These are phyloP conservation scores for Rhizopogon vulgaris DNA, from an alignment of 768 basidiomycete genomes.

Conservation along the genomic window DNA sequence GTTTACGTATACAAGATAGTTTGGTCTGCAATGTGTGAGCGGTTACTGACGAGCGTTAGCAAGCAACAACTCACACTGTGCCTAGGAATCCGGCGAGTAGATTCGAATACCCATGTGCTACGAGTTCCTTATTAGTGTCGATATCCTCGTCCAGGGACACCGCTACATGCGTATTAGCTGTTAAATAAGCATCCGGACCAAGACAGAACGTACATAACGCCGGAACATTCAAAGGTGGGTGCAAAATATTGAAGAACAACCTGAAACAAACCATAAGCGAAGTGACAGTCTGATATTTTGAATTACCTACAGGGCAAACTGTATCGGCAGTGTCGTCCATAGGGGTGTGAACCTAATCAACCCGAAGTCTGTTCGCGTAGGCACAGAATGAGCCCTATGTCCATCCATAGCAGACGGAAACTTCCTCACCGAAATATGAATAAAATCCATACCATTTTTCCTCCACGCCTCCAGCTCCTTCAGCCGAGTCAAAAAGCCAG, in stretches of 20 bases:
- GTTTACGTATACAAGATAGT: slow-evolving; percentile 87
- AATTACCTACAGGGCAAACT: slow-evolving; percentile 75
- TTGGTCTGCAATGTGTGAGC: slow-evolving; percentile 44
- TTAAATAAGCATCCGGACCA: not conserved
- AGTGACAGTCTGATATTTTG: slow-evolving; percentile 20
- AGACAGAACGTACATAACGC: slow-evolving; percentile 54
- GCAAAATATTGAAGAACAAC: slow-evolving; percentile 78
- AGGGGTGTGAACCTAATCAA: slow-evolving; percentile 60
- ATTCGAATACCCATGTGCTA: slow-evolving; percentile 91
- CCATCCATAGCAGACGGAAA: not conserved
- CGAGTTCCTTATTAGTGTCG: slow-evolving; percentile 87
- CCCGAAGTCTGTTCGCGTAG: slow-evolving; percentile 42
- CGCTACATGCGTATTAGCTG: slow-evolving; percentile 33
- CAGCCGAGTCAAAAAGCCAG: slow-evolving; percentile 75
- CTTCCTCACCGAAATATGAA: slow-evolving; percentile 60
- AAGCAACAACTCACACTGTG: slow-evolving; percentile 53
- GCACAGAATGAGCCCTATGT: not conserved
- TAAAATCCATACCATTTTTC: slow-evolving; percentile 82
- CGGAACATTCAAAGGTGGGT: slow-evolving; percentile 86
- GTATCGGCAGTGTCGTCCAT: slow-evolving; percentile 85
- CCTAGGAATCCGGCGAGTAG: slow-evolving; percentile 74
- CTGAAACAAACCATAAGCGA: slow-evolving; percentile 27
- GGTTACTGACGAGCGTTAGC: not conserved
- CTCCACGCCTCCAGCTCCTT: slow-evolving; percentile 24
- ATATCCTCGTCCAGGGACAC: slow-evolving; percentile 87